Evolutionary conservation across 2,329 filamentous ascomycete genomes (phyloP), one percentile per base, ranked within the genome.

Genomic region (Colletotrichum sp.): DNA sequence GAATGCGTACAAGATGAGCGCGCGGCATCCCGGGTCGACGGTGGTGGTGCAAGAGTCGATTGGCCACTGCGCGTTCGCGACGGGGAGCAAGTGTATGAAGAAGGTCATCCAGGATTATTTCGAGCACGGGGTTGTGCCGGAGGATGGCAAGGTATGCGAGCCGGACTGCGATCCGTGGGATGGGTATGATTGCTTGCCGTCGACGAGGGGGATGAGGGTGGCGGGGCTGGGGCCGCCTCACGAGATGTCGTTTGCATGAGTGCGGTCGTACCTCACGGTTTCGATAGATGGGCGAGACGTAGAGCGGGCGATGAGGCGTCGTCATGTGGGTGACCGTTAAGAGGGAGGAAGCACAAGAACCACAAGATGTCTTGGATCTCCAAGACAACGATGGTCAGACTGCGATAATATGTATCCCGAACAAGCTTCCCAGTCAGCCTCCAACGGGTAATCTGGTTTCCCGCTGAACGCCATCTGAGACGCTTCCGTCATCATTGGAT

Each of bases 1-100:
- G 74, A 84, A 87, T 80, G 81, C 86, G 49, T 80, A 77, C 8
- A 72, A 69, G 36, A 83, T 82, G 79, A 78, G 81, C 8, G 67
- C 61, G 39, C 25, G 64, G 8, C 82, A 84, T 62, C 81, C 81
- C 2, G 82, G 81, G 19, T 78, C 83, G 2, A 75, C 75, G 2
- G 77, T 85, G 13, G 73, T 84, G 27, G 74, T 85, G 6, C 81
- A 83, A 55, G 81, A 85, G 39, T 75, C 72, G 22, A 72, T 81
- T 8, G 84, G 82, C 1, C 83, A 85, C 59, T 79, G 78, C n/a
- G 78, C 79, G 2, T 29, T 55, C 1, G 66, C 73, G 1, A 71
- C 64, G 2, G 65, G 72, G 11, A 83, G 79, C 52, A 55, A 71
- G 25, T 79, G 83, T 68, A 80, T 78, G 19, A 68, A 66, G n/a